Evolutionary conservation across 345 rosid genomes (phyloP).

Genomic region (Citrus sinensis): DNA sequence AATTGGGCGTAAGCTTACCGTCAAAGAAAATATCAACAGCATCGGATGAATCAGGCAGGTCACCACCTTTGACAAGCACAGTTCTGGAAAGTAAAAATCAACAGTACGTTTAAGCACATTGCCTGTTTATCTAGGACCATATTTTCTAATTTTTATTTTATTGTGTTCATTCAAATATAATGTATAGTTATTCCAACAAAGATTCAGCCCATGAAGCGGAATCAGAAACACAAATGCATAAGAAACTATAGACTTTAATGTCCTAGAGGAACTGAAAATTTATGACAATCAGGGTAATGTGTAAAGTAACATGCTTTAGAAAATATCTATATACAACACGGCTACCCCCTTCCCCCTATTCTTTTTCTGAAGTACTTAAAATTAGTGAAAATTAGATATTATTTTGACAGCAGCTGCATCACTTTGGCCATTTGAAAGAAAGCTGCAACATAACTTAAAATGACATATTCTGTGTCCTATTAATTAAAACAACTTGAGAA

Average conservation of each 20-base stretch:
- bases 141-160: not conserved
- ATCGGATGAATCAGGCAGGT: slow-evolving; percentile 78
- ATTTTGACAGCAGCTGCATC: not conserved
- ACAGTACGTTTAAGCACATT: slow-evolving; percentile 8
- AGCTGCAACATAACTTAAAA: not conserved
- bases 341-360: not conserved
- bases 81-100: slow-evolving; percentile 43
- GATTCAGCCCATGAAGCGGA: not conserved
- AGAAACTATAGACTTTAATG: not conserved
- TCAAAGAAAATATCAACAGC: slow-evolving; percentile 84
- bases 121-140: not conserved
- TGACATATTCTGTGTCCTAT: not conserved
- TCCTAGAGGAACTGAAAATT: not conserved
- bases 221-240: not conserved
- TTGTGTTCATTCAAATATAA: not conserved
- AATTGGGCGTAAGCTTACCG: slow-evolving; percentile 38
- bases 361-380: not conserved
- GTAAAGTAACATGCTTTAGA: not conserved
- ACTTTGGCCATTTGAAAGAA: not conserved
- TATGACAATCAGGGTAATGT: not conserved
- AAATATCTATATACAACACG: not conserved
- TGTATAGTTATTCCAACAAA: not conserved
- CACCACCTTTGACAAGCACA: slow-evolving; percentile 95
- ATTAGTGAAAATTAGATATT: not conserved
- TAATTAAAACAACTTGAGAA: not conserved